These are phyloP conservation scores for Solanum appendiculatum DNA, from an alignment of 257 asterid species.

Conservation along the genomic window DNA sequence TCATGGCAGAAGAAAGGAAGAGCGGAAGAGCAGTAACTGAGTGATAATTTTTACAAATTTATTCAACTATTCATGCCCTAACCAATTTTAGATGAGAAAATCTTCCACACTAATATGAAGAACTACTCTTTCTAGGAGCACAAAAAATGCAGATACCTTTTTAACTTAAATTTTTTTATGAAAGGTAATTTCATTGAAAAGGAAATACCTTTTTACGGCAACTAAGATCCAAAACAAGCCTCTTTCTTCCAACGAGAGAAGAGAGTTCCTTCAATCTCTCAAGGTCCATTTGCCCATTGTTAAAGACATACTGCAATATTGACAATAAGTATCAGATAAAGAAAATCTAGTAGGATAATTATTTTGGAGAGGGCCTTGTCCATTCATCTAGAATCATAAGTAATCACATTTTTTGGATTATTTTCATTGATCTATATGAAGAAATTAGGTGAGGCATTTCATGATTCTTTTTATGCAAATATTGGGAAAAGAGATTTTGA, in stretches of 20 bases:
- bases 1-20: not conserved
- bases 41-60: not conserved
- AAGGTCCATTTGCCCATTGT: conserved; percentile 69
- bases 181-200: not conserved
- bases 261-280: conserved; percentile 78
- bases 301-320: conserved; percentile 71
- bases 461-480: not conserved
- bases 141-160: not conserved
- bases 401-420: not conserved
- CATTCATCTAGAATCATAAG: not conserved
- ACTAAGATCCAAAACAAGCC: conserved; percentile 91
- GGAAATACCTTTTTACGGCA: conserved; percentile 81
- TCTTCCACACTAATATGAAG: not conserved
- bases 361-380: not conserved
- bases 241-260: conserved; percentile 56
- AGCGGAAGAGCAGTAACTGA: not conserved
- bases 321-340: conserved; percentile 2
- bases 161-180: not conserved
- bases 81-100: not conserved
- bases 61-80: not conserved
- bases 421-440: not conserved
- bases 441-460: not conserved
- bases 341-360: conserved; percentile 3
- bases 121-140: not conserved
- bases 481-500: not conserved